Evolutionary conservation across 1,139 yeast genomes (phyloP).

Genomic region (Geotrichum reessii): DNA sequence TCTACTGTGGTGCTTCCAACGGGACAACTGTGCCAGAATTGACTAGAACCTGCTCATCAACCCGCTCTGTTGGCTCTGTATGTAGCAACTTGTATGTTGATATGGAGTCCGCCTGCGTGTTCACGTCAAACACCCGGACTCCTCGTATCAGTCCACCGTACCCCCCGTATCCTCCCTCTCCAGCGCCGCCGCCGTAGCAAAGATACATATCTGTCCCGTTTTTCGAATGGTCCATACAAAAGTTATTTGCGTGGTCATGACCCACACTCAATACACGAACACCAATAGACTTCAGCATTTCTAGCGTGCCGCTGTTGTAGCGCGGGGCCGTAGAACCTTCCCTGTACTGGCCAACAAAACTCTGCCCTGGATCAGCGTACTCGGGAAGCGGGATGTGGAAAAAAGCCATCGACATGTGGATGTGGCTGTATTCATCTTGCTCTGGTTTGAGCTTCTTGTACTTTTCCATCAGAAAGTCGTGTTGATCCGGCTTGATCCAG

Average conservation of each 20-base stretch:
- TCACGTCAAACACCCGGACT: constrained; percentile 62
- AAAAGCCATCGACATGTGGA: constrained; percentile 74
- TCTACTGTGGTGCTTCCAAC: not conserved
- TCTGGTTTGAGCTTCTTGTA: constrained; percentile 35
- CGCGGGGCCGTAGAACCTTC: constrained; percentile 79
- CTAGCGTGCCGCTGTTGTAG: constrained; percentile 55
- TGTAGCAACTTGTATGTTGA: constrained; percentile 60
- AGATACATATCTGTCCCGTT: constrained; percentile 54
- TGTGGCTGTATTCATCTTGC: constrained; percentile 38
- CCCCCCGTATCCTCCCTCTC: constrained; percentile 94
- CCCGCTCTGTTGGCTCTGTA: constrained; percentile 41
- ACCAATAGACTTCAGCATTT: constrained; percentile 53
- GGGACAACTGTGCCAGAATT: constrained; percentile 38
- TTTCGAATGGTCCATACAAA: constrained; percentile 53
- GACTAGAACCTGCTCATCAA: constrained; percentile 60
- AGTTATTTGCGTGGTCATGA: constrained; percentile 93
- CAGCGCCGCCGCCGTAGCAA: constrained; percentile 90
- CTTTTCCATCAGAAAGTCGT: constrained; percentile 51
- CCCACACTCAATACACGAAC: constrained; percentile 76
- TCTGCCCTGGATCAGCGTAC: constrained; percentile 45
- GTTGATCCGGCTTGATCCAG: constrained; percentile 72
- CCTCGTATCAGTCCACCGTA: constrained; percentile 80
- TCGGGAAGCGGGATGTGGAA: constrained; percentile 93
- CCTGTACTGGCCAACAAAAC: constrained; percentile 51
- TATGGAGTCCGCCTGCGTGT: constrained; percentile 49